Percentiles rank a stretch among this genome's conserved stretches.
phyloP scores from a whole-genome alignment of 208 protist species.

The Porcisia deanei region DNA sequence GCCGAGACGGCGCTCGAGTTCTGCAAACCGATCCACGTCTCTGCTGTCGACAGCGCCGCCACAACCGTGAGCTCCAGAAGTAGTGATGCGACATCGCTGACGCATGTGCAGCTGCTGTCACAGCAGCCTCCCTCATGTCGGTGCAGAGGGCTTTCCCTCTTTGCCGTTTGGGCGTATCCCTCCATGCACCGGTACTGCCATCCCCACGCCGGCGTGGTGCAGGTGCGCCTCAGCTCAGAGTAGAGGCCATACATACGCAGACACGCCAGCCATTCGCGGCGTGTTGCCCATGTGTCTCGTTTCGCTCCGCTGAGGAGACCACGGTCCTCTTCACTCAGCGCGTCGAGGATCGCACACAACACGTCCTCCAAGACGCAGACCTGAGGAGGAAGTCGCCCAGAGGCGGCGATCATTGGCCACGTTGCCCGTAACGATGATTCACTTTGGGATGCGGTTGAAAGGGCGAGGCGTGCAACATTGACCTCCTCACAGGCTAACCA shows the following conservation, averaged over 20 bases:
- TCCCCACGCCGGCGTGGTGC: background rate
- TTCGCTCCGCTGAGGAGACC: background rate
- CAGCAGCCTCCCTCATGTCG: background rate
- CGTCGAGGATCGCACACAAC: background rate
- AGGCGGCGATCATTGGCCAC: background rate
- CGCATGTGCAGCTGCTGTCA: background rate
- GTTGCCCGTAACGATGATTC: background rate
- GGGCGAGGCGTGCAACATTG: background rate
- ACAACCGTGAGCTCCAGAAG: slow-evolving; percentile 1
- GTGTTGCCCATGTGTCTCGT: background rate
- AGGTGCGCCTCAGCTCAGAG: background rate
- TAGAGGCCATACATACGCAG: slow-evolving; percentile 1
- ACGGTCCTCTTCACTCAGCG: background rate
- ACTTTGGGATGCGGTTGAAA: background rate
- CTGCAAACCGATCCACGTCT: background rate
- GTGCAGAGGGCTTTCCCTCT: background rate
- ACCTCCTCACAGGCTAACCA: slow-evolving; percentile 11
- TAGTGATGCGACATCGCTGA: slow-evolving; percentile 2
- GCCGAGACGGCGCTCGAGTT: background rate
- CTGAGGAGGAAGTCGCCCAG: background rate
- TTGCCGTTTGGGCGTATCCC: background rate
- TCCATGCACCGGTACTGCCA: background rate
- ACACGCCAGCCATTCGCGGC: background rate
- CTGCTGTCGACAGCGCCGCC: slow-evolving; percentile 5
- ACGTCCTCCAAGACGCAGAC: slow-evolving; percentile 20